These are phyloP conservation scores for Drosera spatulata DNA, from an alignment of 179 eudicot genomes.

Conservation along the genomic window DNA sequence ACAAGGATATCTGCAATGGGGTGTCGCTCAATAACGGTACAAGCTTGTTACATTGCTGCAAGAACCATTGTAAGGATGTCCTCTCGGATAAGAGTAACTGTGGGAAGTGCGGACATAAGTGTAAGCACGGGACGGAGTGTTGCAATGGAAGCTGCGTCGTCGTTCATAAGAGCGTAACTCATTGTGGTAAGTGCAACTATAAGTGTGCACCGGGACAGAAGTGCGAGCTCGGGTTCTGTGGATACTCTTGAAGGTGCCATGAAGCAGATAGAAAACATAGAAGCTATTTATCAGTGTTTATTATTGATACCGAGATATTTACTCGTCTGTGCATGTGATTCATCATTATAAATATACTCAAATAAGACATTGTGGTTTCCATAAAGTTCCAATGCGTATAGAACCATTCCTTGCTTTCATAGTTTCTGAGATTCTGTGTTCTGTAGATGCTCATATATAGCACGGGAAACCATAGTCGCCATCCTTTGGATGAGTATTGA, in stretches of 20 bases:
- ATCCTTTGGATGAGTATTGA: too few species aligned
- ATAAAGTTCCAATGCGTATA: too few species aligned
- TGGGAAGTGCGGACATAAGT: constrained; percentile 5
- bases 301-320: too few species aligned
- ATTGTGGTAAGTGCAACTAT: constrained; percentile 24
- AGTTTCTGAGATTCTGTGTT: too few species aligned
- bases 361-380: too few species aligned
- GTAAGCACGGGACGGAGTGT: constrained; percentile 2
- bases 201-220: constrained; percentile 10
- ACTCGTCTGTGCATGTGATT: too few species aligned
- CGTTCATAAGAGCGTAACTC: background rate
- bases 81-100: constrained; percentile 5
- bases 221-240: constrained; percentile 28
- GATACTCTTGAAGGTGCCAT: constrained; percentile 17
- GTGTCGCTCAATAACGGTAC: background rate
- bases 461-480: too few species aligned
- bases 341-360: too few species aligned
- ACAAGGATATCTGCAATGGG: constrained; percentile 1
- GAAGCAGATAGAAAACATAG: too few species aligned
- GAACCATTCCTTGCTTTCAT: too few species aligned
- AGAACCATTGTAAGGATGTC: constrained; percentile 6
- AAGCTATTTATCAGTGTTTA: too few species aligned
- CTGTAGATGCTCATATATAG: too few species aligned
- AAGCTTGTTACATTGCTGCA: constrained; percentile 4
- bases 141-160: constrained; percentile 20